phyloP scores from a whole-genome alignment of 257 asterid genomes.

The Jacaranda copaia region DNA sequence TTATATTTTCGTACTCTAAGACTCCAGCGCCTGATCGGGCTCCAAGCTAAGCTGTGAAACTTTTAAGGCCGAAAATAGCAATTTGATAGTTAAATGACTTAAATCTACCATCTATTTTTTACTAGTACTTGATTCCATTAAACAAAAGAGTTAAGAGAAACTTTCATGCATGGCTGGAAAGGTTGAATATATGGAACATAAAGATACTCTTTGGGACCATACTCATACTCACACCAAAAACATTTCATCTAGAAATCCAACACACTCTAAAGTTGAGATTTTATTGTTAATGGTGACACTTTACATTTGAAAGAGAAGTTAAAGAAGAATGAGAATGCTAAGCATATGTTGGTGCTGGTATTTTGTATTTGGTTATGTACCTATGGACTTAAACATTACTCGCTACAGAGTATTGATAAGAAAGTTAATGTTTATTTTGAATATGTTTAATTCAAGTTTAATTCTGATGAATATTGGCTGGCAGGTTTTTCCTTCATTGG shows the following conservation, averaged over 20 bases:
- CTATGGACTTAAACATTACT: no score
- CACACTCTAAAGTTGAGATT: no score
- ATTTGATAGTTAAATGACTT: neutral
- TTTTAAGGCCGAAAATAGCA: neutral
- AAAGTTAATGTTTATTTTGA: neutral
- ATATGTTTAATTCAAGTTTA: constrained; percentile 30
- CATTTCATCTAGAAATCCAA: no score
- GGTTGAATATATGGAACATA: neutral
- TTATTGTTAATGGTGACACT: no score
- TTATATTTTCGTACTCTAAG: constrained; percentile 9
- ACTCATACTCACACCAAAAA: no score
- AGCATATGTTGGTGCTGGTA: no score
- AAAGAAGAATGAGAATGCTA: no score
- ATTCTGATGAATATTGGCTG: neutral
- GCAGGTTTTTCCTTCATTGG: constrained; percentile 15
- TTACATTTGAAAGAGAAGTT: no score
- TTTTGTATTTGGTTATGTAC: neutral
- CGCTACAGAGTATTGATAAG: constrained; percentile 3
- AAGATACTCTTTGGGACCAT: no score
- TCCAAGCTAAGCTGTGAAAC: neutral
- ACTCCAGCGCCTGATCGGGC: neutral
- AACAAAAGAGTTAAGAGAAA: neutral
- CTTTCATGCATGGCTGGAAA: neutral
- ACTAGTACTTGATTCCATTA: no score
- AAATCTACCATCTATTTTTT: no score